Percentiles rank a stretch among this genome's conserved stretches.
phyloP scores from a whole-genome alignment of 2,329 filamentous ascomycete species.

The Scortechinia acanthostroma region DNA sequence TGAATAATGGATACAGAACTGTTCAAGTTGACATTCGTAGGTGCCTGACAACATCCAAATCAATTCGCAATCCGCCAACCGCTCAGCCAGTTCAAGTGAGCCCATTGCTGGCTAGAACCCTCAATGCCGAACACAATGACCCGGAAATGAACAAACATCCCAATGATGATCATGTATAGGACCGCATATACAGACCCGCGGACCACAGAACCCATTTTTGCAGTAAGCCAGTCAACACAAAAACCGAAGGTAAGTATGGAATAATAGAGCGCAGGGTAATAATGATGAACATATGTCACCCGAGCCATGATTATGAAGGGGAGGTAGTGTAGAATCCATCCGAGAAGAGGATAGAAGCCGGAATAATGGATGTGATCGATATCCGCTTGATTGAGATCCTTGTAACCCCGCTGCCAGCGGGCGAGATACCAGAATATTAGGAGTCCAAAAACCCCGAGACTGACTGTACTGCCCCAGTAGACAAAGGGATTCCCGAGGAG shows the following conservation, averaged over 20 bases:
- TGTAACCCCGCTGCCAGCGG: constrained; percentile 91
- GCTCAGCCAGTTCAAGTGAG: constrained; percentile 88
- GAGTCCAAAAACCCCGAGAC: constrained; percentile 65
- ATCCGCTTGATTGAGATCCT: constrained; percentile 70
- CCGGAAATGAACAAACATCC: constrained; percentile 82
- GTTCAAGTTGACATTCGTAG: no score
- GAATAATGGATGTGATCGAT: constrained; percentile 94
- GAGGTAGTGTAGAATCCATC: constrained; percentile 93
- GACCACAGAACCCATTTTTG: constrained; percentile 53
- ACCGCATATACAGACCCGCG: constrained; percentile 66
- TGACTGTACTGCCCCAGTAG: constrained; percentile 87
- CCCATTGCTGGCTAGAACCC: constrained; percentile 75
- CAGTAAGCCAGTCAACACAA: constrained; percentile 75
- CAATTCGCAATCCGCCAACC: constrained; percentile 77
- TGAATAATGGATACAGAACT: no score
- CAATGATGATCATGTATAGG: constrained; percentile 69
- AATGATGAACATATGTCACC: constrained; percentile 98
- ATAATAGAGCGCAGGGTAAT: constrained; percentile 97
- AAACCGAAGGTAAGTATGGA: constrained; percentile 87
- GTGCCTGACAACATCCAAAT: no score
- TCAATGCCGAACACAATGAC: constrained; percentile 96
- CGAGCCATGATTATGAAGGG: constrained; percentile 96
- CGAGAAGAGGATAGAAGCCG: constrained; percentile 81
- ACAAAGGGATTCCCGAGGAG: constrained; percentile 91
- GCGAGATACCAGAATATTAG: constrained; percentile 78